Base-by-base conservation (phyloP, 164 flowering plant genomes). In the Litsea cubeba region DNA sequence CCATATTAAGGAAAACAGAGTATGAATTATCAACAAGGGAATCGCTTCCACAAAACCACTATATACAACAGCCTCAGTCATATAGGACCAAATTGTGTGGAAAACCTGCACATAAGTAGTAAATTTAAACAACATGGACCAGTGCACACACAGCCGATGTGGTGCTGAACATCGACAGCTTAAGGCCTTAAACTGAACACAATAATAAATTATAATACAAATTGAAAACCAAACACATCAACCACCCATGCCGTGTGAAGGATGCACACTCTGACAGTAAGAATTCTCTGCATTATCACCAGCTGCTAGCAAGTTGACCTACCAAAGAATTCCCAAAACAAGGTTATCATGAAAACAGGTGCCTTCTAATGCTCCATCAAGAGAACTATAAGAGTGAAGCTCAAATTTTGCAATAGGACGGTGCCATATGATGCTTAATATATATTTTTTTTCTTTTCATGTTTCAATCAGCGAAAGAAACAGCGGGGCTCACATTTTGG, bases 301-400 rank as follows among this genome's bases (percentile, higher is more conserved):
- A 67, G 76, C 85, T n/a, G 86, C 83, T 54, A 91, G 82, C 83
- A 89, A 76, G 79, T 91, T 89, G 62, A 89, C 82, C 95, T 91
- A 85, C 72, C 79, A 65, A 62, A 20, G 11, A 23, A 35, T 24
- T 12, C 12, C 11, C 65, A 57, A 24, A 67, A 35, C 28, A 60
- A 18, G 12, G 2, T 12, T 4, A 24, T 14, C 12, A 32, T 0
- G 3, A 11, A 62, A 62, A n/a, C n/a, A 14, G 60, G n/a, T 14
- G 46, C 46, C 46, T 40, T 40, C 46, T 40, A 40, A 40, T 40
- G 11, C 11, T 8, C 46, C 46, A 40, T 40, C 46, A 40, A 40
- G 46, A 40, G 46, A 40, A 40, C 46, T 40, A 40, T 40, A 40
- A 40, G 46, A 40, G 11, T 40, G 46, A 40, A 40, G 46, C 46